phyloP scores from a whole-genome alignment of 225 moss, liverwort and hornwort genomes.

The Pleurozium schreberi region DNA sequence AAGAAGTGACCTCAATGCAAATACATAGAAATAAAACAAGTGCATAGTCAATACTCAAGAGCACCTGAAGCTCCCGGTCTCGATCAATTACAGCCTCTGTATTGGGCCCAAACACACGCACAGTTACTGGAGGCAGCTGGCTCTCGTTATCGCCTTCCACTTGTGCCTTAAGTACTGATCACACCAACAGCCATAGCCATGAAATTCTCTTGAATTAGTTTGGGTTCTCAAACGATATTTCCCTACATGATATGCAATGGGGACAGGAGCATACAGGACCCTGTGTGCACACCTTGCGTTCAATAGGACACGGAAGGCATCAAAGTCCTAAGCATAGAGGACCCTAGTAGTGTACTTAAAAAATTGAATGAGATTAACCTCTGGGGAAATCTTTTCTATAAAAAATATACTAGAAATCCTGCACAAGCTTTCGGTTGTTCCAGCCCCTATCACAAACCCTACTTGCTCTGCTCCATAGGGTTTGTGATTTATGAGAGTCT shows the following conservation, averaged over 20 bases:
- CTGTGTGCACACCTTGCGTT: not conserved
- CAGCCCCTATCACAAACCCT: not conserved
- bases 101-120: slow-evolving; percentile 78
- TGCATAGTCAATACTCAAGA: not conserved
- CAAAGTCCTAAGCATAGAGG: not conserved
- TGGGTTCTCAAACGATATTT: not conserved
- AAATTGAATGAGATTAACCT: not conserved
- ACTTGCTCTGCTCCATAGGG: not conserved
- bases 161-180: slow-evolving; percentile 69
- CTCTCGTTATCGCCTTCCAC: slow-evolving; percentile 37
- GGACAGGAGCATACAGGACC: not conserved
- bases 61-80: slow-evolving; percentile 73
- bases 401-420: not conserved
- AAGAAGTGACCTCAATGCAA: not conserved
- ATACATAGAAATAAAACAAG: not conserved
- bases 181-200: not conserved
- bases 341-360: no score
- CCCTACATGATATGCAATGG: not conserved
- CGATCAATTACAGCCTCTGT: slow-evolving; percentile 87
- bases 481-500: no score
- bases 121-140: slow-evolving; percentile 37
- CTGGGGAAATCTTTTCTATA: not conserved
- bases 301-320: not conserved
- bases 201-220: not conserved
- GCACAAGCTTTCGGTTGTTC: not conserved